Base-by-base conservation (phyloP, 306 rosid genomes). In the Vigna mungo region DNA sequence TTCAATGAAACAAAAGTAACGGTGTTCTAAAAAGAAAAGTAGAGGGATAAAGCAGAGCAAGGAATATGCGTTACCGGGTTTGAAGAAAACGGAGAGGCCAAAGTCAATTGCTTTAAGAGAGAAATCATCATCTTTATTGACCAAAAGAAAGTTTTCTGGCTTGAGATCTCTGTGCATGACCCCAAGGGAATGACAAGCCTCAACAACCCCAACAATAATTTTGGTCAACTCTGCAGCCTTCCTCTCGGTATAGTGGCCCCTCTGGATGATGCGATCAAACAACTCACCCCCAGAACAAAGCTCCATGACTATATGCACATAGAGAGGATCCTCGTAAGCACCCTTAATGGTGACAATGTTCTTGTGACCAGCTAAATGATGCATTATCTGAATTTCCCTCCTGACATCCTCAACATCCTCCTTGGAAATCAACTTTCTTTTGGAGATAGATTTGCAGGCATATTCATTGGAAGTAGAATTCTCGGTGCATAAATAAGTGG, bases 341-440 rank as follows among this genome's bases (percentile, higher is more conserved):
- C 98, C 98, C 73, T 89, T 93, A 58, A 93, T 93, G 78, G 98
- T 89, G 79, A 93, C 98, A 55, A 93, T 91, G 83, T 91, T 91
- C 80, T 83, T 91, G 83, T 93, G 98, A 83, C 98, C 98, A 4
- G 98, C 88, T 82, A 93, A 89, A 83, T 93, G 98, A 81, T 93
- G 98, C 98, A 93, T 91, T 77, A 93, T 93, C 90, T 93, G 98
- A 87, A 93, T 93, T 78, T 93, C 98, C 84, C 98, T 85, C 80
- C 98, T 80, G 27, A 93, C 98, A 60, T 93, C 98, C 62, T 93
- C 97, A 1, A 93, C 87, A 36, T 93, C 98, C 82, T 93, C 98
- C 80, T 75, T 88, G 78, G 98, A 93, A 75, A 93, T 93, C 87
- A 93, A 81, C 87, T 91, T 93, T 84, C 97, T 83, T 90, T 93